Conservation (phyloP, 2,329 filamentous ascomycete species). For the Aspergillus sp. region DNA sequence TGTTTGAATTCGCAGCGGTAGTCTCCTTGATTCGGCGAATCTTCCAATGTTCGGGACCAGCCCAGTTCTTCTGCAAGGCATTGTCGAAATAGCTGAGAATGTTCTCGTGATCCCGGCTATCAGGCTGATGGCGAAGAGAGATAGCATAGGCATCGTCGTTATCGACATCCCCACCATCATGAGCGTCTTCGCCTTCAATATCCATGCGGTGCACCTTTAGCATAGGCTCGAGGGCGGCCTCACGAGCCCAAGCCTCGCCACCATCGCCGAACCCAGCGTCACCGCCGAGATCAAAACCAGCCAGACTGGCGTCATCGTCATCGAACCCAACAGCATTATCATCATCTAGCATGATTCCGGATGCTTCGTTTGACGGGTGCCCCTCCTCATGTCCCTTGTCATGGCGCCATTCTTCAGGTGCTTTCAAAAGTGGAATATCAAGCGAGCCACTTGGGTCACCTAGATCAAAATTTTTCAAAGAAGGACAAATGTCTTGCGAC, state of each 20-base stretch:
- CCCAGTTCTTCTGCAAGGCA: conserved; percentile 95
- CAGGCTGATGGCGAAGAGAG: conserved; percentile 73
- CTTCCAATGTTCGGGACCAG: conserved; percentile 97
- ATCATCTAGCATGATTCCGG: conserved; percentile 83
- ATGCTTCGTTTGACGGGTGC: conserved; percentile 66
- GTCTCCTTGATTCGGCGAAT: conserved; percentile 90
- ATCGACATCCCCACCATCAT: conserved; percentile 62
- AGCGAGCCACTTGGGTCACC: conserved; percentile 82
- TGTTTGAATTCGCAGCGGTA: conserved; percentile 54
- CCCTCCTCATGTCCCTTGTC: conserved; percentile 63
- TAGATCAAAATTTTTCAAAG: conserved; percentile 89
- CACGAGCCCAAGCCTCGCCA: conserved; percentile 91
- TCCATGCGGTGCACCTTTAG: conserved; percentile 71
- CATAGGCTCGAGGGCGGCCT: conserved; percentile 84
- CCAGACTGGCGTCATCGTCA: conserved; percentile 73
- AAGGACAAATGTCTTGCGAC: conserved; percentile 90
- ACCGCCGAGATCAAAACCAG: conserved; percentile 68
- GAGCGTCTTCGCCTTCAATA: conserved; percentile 58
- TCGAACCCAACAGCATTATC: conserved; percentile 84
- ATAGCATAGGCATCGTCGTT: conserved; percentile 76
- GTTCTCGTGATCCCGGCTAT: conserved; percentile 78
- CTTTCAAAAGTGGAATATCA: conserved; percentile 90
- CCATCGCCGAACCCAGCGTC: conserved; percentile 92
- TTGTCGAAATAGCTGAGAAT: conserved; percentile 99
- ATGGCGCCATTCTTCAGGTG: conserved; percentile 80